A percentile compares a stretch with the other conserved stretches of the same genome.
phyloP scores from a whole-genome alignment of 208 protist species.

The Borovskyia barvae region DNA sequence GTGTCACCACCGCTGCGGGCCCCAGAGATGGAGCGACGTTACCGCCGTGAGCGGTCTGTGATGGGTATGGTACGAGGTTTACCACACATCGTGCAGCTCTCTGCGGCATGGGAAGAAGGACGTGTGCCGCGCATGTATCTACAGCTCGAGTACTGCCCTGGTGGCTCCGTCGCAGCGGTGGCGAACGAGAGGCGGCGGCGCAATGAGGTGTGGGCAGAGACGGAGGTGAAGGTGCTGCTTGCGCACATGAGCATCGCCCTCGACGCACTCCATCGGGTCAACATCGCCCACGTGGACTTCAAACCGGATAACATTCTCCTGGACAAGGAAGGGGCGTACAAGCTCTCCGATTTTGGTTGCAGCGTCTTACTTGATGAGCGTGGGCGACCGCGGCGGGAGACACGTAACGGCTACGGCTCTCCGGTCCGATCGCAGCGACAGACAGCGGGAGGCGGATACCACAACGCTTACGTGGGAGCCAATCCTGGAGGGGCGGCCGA shows the following conservation, averaged over 20 bases:
- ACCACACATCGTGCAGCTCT: slow-evolving; percentile 80
- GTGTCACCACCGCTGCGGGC: slow-evolving; percentile 45
- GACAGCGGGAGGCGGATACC: background rate
- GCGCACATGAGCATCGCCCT: slow-evolving; percentile 86
- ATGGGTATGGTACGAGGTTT: slow-evolving; percentile 55
- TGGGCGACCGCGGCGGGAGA: slow-evolving; percentile 41
- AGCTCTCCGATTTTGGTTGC: slow-evolving; percentile 93
- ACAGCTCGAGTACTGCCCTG: slow-evolving; percentile 84
- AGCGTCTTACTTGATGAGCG: slow-evolving; percentile 66
- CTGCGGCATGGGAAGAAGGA: slow-evolving; percentile 77
- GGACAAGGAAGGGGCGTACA: slow-evolving; percentile 71
- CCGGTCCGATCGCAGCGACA: background rate
- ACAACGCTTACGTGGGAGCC: background rate
- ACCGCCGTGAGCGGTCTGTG: slow-evolving; percentile 61
- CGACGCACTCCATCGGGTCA: slow-evolving; percentile 71
- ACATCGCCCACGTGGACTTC: slow-evolving; percentile 93
- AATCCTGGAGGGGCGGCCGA: background rate
- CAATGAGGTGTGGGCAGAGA: slow-evolving; percentile 58
- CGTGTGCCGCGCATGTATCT: slow-evolving; percentile 69
- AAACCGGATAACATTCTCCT: slow-evolving; percentile 93
- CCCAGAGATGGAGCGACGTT: slow-evolving; percentile 40
- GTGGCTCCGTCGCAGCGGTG: slow-evolving; percentile 64
- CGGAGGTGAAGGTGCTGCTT: slow-evolving; percentile 77
- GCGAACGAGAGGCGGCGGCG: slow-evolving; percentile 43
- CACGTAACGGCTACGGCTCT: slow-evolving; percentile 16